Conservation (phyloP, 208 protist genomes). For the Leishmania amazonensis region DNA sequence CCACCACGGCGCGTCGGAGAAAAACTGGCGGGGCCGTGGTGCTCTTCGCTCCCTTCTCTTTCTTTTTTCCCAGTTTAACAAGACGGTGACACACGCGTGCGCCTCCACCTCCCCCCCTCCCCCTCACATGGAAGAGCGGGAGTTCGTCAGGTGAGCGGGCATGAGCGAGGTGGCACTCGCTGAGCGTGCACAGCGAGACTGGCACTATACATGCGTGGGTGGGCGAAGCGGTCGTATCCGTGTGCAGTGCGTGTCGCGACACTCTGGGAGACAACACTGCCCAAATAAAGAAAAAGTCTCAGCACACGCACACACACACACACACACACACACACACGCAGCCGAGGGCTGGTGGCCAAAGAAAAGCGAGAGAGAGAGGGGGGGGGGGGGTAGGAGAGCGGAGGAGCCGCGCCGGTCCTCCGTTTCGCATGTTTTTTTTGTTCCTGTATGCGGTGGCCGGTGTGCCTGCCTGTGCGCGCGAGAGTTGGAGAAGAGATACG, state of each 20-base stretch:
- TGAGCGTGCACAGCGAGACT: not conserved
- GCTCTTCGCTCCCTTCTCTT: not conserved
- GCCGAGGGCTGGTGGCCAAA: too few species aligned
- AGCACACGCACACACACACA: not conserved
- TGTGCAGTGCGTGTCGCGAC: not conserved
- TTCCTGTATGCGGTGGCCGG: too few species aligned
- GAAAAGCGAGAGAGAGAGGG: not conserved
- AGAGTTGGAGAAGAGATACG: not conserved
- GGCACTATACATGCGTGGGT: not conserved
- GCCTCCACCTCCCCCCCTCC: too few species aligned
- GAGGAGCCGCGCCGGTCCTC: not conserved
- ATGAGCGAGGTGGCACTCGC: not conserved
- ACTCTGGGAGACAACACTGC: not conserved
- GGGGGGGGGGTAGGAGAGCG: too few species aligned
- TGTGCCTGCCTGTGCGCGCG: not conserved
- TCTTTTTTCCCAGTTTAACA: too few species aligned
- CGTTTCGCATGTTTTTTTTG: too few species aligned
- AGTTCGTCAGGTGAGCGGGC: not conserved
- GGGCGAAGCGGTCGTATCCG: not conserved
- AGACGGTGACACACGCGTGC: not conserved
- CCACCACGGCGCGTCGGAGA: not conserved
- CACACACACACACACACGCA: not conserved
- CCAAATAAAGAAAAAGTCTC: too few species aligned
- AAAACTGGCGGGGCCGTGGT: not conserved
- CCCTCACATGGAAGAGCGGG: too few species aligned